Conservation (phyloP, 108 stramenopile genomes). For the Nitzschia palea region DNA sequence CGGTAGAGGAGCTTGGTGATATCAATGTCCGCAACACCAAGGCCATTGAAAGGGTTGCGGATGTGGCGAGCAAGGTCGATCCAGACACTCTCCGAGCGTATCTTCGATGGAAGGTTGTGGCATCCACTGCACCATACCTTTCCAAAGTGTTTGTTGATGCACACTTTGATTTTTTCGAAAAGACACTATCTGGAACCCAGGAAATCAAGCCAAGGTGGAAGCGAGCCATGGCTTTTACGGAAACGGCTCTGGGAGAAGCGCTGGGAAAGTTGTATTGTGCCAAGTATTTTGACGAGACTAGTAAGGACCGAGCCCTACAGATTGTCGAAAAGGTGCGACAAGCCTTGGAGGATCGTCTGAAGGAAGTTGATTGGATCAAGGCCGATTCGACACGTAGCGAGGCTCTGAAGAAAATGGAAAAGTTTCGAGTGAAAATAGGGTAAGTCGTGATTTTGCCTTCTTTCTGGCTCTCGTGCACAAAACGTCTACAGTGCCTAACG, state of each 20-base stretch:
- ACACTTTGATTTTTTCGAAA: constrained; percentile 74
- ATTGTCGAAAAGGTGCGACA: constrained; percentile 80
- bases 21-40: constrained; percentile 65
- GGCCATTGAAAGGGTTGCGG: constrained; percentile 52
- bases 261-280: constrained; percentile 79
- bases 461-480: too few relatives aligned
- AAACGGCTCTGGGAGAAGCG: constrained; percentile 72
- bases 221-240: constrained; percentile 74
- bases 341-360: constrained; percentile 74
- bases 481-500: too few relatives aligned
- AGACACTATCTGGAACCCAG: constrained; percentile 60
- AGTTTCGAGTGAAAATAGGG: constrained; percentile 83
- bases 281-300: constrained; percentile 65
- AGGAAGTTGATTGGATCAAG: constrained; percentile 89
- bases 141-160: constrained; percentile 53
- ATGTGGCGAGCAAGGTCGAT: constrained; percentile 40
- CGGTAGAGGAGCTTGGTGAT: constrained; percentile 53
- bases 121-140: constrained; percentile 59
- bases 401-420: constrained; percentile 76
- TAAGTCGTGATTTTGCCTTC: constrained; percentile 2
- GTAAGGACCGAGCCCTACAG: constrained; percentile 57
- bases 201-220: constrained; percentile 85
- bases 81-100: constrained; percentile 40
- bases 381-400: constrained; percentile 57
- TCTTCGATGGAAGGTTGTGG: constrained; percentile 52